These are phyloP conservation scores for Hemerocallis citrina DNA, from an alignment of 106 monocot genomes.

Conservation along the genomic window DNA sequence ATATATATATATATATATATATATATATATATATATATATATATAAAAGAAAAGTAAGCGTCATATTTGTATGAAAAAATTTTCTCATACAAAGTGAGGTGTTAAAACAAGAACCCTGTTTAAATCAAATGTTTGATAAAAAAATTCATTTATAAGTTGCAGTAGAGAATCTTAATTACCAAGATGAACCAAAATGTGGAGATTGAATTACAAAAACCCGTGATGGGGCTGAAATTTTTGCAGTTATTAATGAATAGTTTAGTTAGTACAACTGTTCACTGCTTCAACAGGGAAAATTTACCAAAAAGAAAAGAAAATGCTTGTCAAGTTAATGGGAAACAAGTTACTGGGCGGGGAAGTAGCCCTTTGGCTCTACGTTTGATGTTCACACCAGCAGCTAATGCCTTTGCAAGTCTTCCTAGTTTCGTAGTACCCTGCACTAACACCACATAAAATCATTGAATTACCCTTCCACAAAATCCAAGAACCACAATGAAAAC, in stretches of 20 bases:
- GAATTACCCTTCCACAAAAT: background rate
- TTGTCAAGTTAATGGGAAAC: background rate
- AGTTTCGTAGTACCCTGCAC: slow-evolving; percentile 82
- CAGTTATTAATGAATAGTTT: background rate
- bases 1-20: too few species aligned
- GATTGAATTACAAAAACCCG: too few species aligned
- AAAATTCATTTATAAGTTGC: too few species aligned
- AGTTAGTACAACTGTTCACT: background rate
- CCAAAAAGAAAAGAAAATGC: background rate
- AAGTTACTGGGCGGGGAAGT: slow-evolving; percentile 86
- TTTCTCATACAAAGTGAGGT: too few species aligned
- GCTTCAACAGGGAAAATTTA: background rate
- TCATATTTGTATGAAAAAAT: too few species aligned
- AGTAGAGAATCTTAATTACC: too few species aligned
- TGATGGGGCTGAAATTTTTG: too few species aligned
- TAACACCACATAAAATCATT: slow-evolving; percentile 7
- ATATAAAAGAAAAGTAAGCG: too few species aligned
- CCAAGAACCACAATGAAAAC: background rate
- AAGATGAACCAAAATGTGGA: too few species aligned
- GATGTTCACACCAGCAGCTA: slow-evolving; percentile 69
- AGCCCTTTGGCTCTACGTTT: slow-evolving; percentile 88
- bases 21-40: too few species aligned
- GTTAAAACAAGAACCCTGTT: too few species aligned
- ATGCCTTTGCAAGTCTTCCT: slow-evolving; percentile 84
- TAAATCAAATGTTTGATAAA: too few species aligned